Percentiles rank a stretch among this genome's conserved stretches.
Evolutionary conservation across 169 alveolate species (phyloP).

Genomic region (Plasmodium billcollinsi): DNA sequence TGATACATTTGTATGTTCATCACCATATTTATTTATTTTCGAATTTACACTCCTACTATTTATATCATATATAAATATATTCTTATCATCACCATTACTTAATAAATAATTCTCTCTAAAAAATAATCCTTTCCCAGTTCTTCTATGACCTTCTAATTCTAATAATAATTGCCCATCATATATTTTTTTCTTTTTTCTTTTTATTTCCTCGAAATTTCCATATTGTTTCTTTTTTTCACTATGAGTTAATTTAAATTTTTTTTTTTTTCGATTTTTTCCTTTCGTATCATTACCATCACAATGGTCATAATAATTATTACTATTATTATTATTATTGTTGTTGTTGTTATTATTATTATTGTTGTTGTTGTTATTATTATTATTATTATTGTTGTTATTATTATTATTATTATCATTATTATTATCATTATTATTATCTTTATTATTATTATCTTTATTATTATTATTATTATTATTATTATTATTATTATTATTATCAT

Average conservation of each 20-base stretch:
- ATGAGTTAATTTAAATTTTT: not conserved
- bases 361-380: too few relatives aligned
- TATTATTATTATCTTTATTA: too few relatives aligned
- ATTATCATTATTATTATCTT: too few relatives aligned
- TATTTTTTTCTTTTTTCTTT: not conserved
- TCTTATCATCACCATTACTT: conserved; percentile 65
- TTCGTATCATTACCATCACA: not conserved
- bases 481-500: too few relatives aligned
- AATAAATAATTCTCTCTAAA: conserved; percentile 46
- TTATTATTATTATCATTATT: too few relatives aligned
- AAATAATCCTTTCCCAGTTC: conserved; percentile 59
- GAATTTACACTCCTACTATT: not conserved
- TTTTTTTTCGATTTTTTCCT: not conserved
- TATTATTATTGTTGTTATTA: too few relatives aligned
- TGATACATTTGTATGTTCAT: conserved; percentile 27
- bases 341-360: too few relatives aligned
- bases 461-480: too few relatives aligned
- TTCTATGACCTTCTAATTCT: conserved; percentile 41
- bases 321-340: too few relatives aligned
- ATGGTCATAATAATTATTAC: too few relatives aligned
- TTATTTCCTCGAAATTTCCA: not conserved
- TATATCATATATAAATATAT: conserved; percentile 51
- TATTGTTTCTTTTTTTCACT: not conserved
- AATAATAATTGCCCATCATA: conserved; percentile 57
- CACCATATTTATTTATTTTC: not conserved